phyloP scores from a whole-genome alignment of 139 green algal genomes.

The Coelastrella sp. region DNA sequence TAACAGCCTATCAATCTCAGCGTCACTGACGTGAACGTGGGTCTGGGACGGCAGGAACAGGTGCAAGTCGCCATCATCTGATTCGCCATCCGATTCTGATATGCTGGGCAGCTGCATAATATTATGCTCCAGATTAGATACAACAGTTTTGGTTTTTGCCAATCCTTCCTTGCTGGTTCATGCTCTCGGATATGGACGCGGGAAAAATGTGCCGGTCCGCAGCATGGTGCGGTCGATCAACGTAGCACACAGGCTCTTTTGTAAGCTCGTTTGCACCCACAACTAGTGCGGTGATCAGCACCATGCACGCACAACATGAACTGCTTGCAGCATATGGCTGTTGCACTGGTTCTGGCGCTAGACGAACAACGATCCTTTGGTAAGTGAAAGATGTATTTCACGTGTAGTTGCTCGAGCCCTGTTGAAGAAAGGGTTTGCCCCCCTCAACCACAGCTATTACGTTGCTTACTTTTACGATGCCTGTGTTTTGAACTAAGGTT shows the following conservation, averaged over 20 bases:
- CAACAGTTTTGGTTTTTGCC: background rate
- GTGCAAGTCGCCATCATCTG: conserved; percentile 1
- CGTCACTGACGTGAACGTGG: no score
- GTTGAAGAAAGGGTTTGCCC: background rate
- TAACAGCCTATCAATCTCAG: background rate
- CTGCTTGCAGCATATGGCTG: no score
- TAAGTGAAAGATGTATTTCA: background rate
- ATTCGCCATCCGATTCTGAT: background rate
- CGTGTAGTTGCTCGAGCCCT: background rate
- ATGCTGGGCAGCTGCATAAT: conserved; percentile 7
- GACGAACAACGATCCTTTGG: background rate
- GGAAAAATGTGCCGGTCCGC: background rate
- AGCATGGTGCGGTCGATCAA: background rate
- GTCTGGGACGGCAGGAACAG: background rate
- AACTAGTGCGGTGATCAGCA: background rate
- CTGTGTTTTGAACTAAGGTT: background rate
- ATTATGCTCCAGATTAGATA: background rate
- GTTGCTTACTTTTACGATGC: background rate
- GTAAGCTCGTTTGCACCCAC: background rate
- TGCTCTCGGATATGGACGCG: background rate
- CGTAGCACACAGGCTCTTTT: background rate
- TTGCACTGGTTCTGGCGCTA: background rate
- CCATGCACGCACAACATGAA: no score
- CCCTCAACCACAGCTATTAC: background rate
- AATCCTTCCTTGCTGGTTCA: background rate